Percentiles rank a stretch among this genome's conserved stretches.
phyloP scores from a whole-genome alignment of 1,284 basidiomycete genomes.

The Paramarasmius palmivorus region DNA sequence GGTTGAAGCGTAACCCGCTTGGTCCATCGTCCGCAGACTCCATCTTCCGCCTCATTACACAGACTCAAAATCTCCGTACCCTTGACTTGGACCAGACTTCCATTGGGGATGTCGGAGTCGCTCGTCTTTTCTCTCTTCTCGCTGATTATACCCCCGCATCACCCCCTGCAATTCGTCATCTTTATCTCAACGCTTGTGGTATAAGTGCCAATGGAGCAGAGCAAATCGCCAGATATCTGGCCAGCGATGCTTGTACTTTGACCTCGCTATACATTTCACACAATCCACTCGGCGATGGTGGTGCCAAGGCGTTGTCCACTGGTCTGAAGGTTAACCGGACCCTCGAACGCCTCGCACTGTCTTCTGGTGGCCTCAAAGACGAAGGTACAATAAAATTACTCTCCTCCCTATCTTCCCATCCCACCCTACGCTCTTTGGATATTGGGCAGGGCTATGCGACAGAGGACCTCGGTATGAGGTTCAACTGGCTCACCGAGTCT shows the following conservation, averaged over 20 bases:
- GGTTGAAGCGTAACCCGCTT: constrained; percentile 22
- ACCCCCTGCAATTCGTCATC: constrained; percentile 13
- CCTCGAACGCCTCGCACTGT: constrained; percentile 17
- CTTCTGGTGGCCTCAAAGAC: constrained; percentile 17
- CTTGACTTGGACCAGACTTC: constrained; percentile 19
- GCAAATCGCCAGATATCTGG: constrained; percentile 15
- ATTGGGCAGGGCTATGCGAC: constrained; percentile 12
- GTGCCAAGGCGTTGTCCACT: constrained; percentile 13
- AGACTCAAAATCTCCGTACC: constrained; percentile 15
- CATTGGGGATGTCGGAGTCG: constrained; percentile 17
- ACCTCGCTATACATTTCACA: constrained; percentile 15
- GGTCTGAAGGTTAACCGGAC: constrained; percentile 15
- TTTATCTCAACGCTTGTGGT: constrained; percentile 20
- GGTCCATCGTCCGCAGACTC: constrained; percentile 14
- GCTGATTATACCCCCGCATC: constrained; percentile 8
- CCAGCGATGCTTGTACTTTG: constrained; percentile 13
- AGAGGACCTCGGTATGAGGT: constrained; percentile 9
- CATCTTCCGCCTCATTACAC: constrained; percentile 17
- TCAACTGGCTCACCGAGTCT: constrained; percentile 12
- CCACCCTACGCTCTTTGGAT: constrained; percentile 7
- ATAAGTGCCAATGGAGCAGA: constrained; percentile 12
- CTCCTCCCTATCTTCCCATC: constrained; percentile 14
- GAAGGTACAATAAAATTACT: constrained; percentile 14
- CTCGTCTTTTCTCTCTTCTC: constrained; percentile 12
- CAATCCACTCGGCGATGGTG: constrained; percentile 21